Evolutionary conservation across 768 basidiomycete genomes (phyloP), one percentile per base, ranked within the genome.

Genomic region (Leccinellum luteum): DNA sequence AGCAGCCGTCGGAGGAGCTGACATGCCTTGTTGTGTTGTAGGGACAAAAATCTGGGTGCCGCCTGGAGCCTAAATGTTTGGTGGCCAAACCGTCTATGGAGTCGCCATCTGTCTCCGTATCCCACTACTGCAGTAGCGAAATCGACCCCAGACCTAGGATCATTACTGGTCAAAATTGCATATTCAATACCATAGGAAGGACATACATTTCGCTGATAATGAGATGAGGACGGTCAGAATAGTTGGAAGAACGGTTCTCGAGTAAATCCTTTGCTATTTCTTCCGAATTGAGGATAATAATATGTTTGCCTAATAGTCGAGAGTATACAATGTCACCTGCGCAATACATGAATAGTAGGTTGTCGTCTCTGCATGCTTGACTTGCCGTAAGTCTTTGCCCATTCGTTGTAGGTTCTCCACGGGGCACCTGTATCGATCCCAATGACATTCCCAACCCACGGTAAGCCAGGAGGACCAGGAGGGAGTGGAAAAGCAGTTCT

Each of bases 1-100:
- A 76, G 27, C 15, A 79, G 62, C 8, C 62, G 67, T 4, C 57
- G 66, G 35, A 79, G 69, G 34, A 76, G 63, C 1, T 53, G 57
- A 49, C 74, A 69, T 13, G 69, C 60, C 23, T 67, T 69, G 48
- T 63, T 66, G 6, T 73, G 52, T 27, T 69, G 68, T 27, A 66
- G 50, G 1, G 69, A 69, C 12, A 66, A 60, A 58, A 71, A 74
- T 48, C 63, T 64, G 7, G 51, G 43, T 0, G 60, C 59, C 0
- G 52, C 65, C 1, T 52, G 45, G 17, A 54, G 21, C 51, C 47
- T 44, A 25, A 66, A 63, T 0, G 65, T 54, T 9, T 64, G 64
- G 21, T 67, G 64, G 8, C 69, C 56, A 23, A 69, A 55, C 2
- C 55, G 52, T 47, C 69, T 62, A 34, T 69, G 67, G 3, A 60